These are phyloP conservation scores for Hepatocystis sp. DNA, from an alignment of 169 alveolate species.

Conservation along the genomic window DNA sequence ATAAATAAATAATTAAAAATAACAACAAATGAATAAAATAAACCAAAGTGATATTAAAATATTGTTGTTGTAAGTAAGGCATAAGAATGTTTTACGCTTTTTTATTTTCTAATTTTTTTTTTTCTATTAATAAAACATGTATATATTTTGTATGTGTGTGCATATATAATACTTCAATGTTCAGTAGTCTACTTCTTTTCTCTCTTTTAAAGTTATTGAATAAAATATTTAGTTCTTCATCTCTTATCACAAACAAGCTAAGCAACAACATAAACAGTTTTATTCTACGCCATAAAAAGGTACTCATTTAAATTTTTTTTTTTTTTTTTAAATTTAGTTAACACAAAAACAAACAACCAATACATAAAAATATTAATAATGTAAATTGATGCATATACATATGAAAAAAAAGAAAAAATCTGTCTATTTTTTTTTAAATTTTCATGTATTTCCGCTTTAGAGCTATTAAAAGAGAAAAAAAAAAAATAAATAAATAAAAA, in stretches of 20 bases:
- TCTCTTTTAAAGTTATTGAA: constrained; percentile 3
- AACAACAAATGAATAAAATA: no score
- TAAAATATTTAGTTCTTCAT: neutral
- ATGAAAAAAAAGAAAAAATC: no score
- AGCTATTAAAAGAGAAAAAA: no score
- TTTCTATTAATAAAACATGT: neutral
- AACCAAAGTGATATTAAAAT: no score
- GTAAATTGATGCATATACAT: neutral
- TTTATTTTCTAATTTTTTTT: neutral
- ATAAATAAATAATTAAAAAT: no score
- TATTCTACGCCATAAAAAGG: neutral
- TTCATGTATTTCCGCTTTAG: no score
- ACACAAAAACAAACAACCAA: constrained; percentile 3
- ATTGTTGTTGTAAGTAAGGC: no score
- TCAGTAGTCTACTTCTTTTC: constrained; percentile 9
- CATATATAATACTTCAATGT: constrained; percentile 15
- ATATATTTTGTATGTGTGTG: neutral
- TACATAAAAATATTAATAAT: neutral
- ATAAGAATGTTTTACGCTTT: no score
- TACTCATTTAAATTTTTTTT: constrained; percentile 8
- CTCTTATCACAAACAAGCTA: constrained; percentile 8
- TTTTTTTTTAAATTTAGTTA: neutral
- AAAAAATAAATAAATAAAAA: constrained; percentile 1
- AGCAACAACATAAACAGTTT: constrained; percentile 12
- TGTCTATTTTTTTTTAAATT: no score